phyloP scores from a whole-genome alignment of 1,139 yeast species.

The Wickerhamomyces sp. region DNA sequence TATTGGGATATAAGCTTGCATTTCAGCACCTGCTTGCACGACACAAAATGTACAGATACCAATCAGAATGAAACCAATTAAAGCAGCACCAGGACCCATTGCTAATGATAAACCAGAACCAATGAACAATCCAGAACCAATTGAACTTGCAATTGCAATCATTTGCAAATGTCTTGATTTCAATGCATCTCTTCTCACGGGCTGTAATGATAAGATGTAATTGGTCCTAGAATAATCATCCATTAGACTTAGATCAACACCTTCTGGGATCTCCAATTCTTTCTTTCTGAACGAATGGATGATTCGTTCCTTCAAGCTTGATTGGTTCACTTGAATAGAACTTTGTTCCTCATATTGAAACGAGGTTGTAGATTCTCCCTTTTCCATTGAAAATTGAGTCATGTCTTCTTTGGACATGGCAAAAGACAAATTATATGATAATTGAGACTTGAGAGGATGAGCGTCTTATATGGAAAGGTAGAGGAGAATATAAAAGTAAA shows the following conservation, averaged over 20 bases:
- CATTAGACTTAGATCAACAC: constrained; percentile 49
- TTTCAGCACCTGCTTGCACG: constrained; percentile 37
- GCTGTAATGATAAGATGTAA: constrained; percentile 41
- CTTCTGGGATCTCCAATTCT: constrained; percentile 27
- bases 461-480: neutral
- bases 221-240: constrained; percentile 48
- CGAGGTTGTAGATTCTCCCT: neutral
- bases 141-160: constrained; percentile 49
- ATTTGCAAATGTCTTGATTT: constrained; percentile 45
- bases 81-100: constrained; percentile 45
- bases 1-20: constrained; percentile 50
- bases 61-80: constrained; percentile 52
- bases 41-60: constrained; percentile 26
- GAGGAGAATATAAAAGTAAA: no score
- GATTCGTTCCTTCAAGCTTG: neutral
- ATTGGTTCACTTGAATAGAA: neutral
- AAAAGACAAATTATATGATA: no score
- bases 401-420: neutral
- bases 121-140: constrained; percentile 47
- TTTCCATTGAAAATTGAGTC: neutral
- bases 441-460: no score
- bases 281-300: constrained; percentile 1
- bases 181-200: constrained; percentile 2
- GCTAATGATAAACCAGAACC: constrained; percentile 44
- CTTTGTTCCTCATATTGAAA: neutral